Evolutionary conservation across 441 rosid genomes (phyloP), one percentile per base, ranked within the genome.

Genomic region (Geranium incanum): DNA sequence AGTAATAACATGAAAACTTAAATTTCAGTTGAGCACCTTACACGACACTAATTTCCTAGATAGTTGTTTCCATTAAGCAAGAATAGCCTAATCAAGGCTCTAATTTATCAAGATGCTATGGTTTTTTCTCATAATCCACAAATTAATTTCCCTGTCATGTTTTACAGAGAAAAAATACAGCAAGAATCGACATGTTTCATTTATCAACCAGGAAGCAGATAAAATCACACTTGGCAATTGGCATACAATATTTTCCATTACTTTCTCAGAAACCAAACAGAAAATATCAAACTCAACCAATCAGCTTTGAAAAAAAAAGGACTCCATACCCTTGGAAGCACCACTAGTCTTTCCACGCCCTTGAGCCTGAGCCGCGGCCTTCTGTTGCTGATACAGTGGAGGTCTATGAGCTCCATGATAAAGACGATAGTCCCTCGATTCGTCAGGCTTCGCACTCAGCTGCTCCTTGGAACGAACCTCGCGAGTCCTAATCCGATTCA

Each of bases 401-500:
- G 86, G 90, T 73, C 83, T 78, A 0, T 75, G 69, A 75, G 70
- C 77, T 41, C 66, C 87, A 68, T 45, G 45, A 72, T 5, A 57
- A 6, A 9, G 75, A 71, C 70, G 77, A 8, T 78, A 73, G 74
- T 75, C 80, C 23, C 70, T 50, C 76, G 80, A 79, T 50, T 85
- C 83, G 9, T 80, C 83, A 43, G 68, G 80, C 78, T 71, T 78
- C 6, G 75, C 33, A 23, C 33, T 23, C 33, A 23, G 33, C 33
- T 23, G 33, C 33, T 23, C 33, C 33, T 23, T 23, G 33, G 33
- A 66, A 4, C 70, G 37, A 78, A 78, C 83, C 73, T 78, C 80
- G 70, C 87, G 81, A 66, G 94, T 90, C 79, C 76, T 87, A 79
- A 90, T 88, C 84, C 93, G 90, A 79, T 90, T 88, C 85, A 90